Base-by-base conservation (phyloP, 208 protist species). In the Zelonia costaricensis region DNA sequence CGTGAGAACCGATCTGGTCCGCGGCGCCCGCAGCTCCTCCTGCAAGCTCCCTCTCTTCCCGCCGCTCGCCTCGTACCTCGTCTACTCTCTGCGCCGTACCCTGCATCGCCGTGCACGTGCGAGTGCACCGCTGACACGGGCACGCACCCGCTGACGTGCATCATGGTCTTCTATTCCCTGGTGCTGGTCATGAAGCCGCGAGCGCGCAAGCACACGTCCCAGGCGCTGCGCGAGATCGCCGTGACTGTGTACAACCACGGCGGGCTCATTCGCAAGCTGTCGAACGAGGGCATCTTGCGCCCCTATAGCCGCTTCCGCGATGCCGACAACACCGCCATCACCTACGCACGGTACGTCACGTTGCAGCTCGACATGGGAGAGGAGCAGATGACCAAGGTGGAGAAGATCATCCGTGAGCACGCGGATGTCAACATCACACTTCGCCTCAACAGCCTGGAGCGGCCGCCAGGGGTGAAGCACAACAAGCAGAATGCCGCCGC, bases 111-210 rank as follows among this genome's bases (percentile, higher is more conserved):
- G n/a, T n/a, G n/a, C n/a, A n/a, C n/a, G n/a, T n/a, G n/a, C n/a
- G n/a, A n/a, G n/a, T n/a, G n/a, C n/a, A n/a, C n/a, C n/a, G n/a
- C n/a, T n/a, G n/a, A n/a, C n/a, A n/a, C n/a, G n/a, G n/a, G n/a
- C n/a, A n/a, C n/a, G n/a, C n/a, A n/a, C n/a, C n/a, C n/a, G n/a
- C n/a, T n/a, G n/a, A n/a, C n/a, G 25, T 31, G 3, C 33, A 7
- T 22, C 13, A 95, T 96, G 90, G 90, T 96, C 18, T 96, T 96
- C 62, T 96, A 94, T 57, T 65, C 83, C 38, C 87, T 91, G 54
- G 80, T 92, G 9, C 57, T 96, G 6, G 86, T 92, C 23, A 89
- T 96, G 86, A 92, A 91, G 70, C 85, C 86, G 42, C 78, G 84
- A 0, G 76, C 76, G 36, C 84, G 87, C 4, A 76, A 78, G 61